Base-by-base conservation (phyloP, 106 monocot genomes). In the Acorus gramineus region DNA sequence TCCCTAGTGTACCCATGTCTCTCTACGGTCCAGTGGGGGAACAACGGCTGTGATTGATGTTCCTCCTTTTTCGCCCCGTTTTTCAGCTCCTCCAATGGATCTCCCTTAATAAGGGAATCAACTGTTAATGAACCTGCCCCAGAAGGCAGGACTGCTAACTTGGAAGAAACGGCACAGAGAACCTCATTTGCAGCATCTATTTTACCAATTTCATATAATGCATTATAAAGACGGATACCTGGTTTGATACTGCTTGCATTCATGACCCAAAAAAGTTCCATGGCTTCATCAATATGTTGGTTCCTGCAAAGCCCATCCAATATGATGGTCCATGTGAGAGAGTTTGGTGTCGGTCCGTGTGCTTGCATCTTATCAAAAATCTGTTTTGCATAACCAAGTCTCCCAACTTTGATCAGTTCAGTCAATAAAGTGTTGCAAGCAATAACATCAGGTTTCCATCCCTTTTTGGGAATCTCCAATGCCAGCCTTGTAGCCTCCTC, bases 371-470 rank as follows among this genome's bases (percentile, higher is more conserved):
- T 11, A 57, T 14, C 13, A 14, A 11, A 57, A 8, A 57, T 11
- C 5, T 11, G 57, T 11, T 57, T 7, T 11, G 57, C 57, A 57
- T 8, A 5, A 11, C 5, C 14, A 28, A 28, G 28, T 28, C 28
- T 28, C 4, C 68, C 68, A 57, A 14, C 56, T 48, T 57, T 9
- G 42, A n/a, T 14, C 28, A 68, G 57, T 42, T 50, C 55, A 50
- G 53, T 14, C 60, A 67, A 50, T 62, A 61, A 2, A 5, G 52
- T 55, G 12, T 45, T 68, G 45, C 58, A 68, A 48, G 46, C 8
- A 67, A 59, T 47, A 74, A 47, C 13, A 44, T 51, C 12, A 42
- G 65, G 9, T 59, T 62, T 28, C 49, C 67, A 46, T 5, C 14
- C 2, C 53, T 55, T 10, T 53, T 46, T 0, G 28, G 28, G 28